These are phyloP conservation scores for Biscogniauxia mediterranea DNA, from an alignment of 2,329 filamentous ascomycete species.

Conservation along the genomic window DNA sequence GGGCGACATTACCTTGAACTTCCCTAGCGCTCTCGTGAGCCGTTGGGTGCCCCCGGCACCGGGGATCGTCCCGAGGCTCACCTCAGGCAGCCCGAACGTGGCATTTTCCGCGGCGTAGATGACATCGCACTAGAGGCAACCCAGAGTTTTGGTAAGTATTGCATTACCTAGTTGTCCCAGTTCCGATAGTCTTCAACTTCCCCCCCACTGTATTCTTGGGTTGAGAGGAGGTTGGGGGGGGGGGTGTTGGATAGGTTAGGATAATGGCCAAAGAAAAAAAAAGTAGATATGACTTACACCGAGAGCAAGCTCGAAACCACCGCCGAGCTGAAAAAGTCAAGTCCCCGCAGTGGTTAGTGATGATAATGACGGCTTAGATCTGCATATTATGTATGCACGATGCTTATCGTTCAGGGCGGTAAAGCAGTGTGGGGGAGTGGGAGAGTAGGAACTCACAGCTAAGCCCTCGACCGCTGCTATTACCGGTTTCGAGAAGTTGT, in stretches of 20 bases:
- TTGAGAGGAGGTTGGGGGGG: no score
- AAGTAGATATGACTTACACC: constrained; percentile 33
- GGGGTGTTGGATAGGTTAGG: background rate
- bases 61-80: constrained; percentile 88
- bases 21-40: constrained; percentile 35
- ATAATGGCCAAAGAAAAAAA: background rate
- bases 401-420: background rate
- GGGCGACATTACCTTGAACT: constrained; percentile 29
- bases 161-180: background rate
- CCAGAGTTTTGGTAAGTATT: background rate
- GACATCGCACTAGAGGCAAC: constrained; percentile 34
- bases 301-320: constrained; percentile 50
- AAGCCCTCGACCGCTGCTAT: constrained; percentile 50
- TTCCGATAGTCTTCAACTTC: background rate
- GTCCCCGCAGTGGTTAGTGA: background rate
- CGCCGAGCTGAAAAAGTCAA: constrained; percentile 40
- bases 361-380: background rate
- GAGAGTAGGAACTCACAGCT: constrained; percentile 39
- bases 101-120: constrained; percentile 76
- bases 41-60: constrained; percentile 83
- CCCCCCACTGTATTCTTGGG: no score
- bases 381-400: background rate
- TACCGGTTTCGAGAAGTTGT: constrained; percentile 43
- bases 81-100: constrained; percentile 92
- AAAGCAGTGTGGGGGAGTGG: background rate